Base-by-base conservation (phyloP, 441 rosid genomes). In the Breynia disticha region DNA sequence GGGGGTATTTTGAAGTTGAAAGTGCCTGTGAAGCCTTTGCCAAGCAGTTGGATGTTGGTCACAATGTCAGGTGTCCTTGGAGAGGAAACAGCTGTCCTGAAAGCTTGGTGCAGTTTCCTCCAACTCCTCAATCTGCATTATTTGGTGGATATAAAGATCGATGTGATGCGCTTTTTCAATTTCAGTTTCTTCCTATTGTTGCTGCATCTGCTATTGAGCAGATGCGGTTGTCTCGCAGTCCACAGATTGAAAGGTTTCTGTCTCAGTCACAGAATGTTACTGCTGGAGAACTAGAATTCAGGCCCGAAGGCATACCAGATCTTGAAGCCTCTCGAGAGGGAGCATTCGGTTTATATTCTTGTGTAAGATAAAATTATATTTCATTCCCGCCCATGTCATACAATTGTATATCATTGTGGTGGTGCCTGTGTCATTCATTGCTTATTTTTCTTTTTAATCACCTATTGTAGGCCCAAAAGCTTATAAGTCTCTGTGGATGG, bases 401-500 rank as follows among this genome's bases (percentile, higher is more conserved):
- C n/a, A n/a, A n/a, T n/a, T n/a, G n/a, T n/a, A n/a, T n/a, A n/a
- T 24, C 3, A 15, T 64, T 12, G 2, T 11, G 16, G 50, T 0
- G 11, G 8, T 28, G 48, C 38, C 59, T 11, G 12, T 35, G 8
- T 15, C 41, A 14, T 9, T 52, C 22, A 43, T 58, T 12, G 38
- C 16, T 16, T 21, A 55, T 48, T 43, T 51, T n/a, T 37, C 22
- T 14, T 53, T 32, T 17, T 28, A 38, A 38, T 63, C 56, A 55
- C 15, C 52, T 63, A 57, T 43, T 63, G 67, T 72, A 94, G 99
- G 90, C 95, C 47, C 99, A 94, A 63, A 90, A 81, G 73, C 84
- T 94, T 67, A 83, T 86, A 78, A 94, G 99, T 72, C 79, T 94
- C 11, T 94, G 99, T 55, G 99, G 99, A 61, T 94, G 99, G 99